A percentile compares a stretch with the other conserved stretches of the same genome.
phyloP scores from a whole-genome alignment of 805 yeast species.

The Candida railenensis region DNA sequence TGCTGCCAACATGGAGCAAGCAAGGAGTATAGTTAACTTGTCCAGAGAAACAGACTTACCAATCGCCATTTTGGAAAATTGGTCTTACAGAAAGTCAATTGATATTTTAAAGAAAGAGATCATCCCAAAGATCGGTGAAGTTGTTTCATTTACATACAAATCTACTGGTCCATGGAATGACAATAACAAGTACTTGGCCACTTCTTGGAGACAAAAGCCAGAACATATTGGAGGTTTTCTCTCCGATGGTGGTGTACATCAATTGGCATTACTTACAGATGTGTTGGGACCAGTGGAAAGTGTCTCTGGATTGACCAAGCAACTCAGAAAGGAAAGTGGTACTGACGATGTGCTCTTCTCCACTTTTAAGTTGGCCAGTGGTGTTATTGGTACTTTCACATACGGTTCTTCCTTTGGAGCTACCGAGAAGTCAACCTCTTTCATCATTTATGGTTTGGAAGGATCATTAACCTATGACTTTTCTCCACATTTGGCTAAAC shows the following conservation, averaged over 20 bases:
- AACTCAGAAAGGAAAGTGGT: slow-evolving; percentile 75
- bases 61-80: slow-evolving; percentile 80
- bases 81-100: slow-evolving; percentile 71
- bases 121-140: slow-evolving; percentile 70
- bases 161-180: slow-evolving; percentile 72
- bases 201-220: slow-evolving; percentile 87
- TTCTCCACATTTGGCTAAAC: slow-evolving; percentile 44
- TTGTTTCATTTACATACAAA: slow-evolving; percentile 66
- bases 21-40: slow-evolving; percentile 71
- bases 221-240: slow-evolving; percentile 91
- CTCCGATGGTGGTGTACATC: slow-evolving; percentile 97
- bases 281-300: slow-evolving; percentile 72
- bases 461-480: slow-evolving; percentile 75
- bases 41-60: slow-evolving; percentile 63
- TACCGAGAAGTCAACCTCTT: slow-evolving; percentile 61
- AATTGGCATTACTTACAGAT: slow-evolving; percentile 80
- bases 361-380: slow-evolving; percentile 57
- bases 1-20: slow-evolving; percentile 82
- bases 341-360: slow-evolving; percentile 79
- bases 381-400: slow-evolving; percentile 75
- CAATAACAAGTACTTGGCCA: slow-evolving; percentile 58
- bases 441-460: slow-evolving; percentile 73
- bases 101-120: slow-evolving; percentile 48
- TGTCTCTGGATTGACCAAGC: slow-evolving; percentile 75
- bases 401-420: slow-evolving; percentile 89